Evolutionary conservation across 225 moss, liverwort and hornwort genomes (phyloP), one percentile per base, ranked within the genome.

Genomic region (Polytrichum formosum): DNA sequence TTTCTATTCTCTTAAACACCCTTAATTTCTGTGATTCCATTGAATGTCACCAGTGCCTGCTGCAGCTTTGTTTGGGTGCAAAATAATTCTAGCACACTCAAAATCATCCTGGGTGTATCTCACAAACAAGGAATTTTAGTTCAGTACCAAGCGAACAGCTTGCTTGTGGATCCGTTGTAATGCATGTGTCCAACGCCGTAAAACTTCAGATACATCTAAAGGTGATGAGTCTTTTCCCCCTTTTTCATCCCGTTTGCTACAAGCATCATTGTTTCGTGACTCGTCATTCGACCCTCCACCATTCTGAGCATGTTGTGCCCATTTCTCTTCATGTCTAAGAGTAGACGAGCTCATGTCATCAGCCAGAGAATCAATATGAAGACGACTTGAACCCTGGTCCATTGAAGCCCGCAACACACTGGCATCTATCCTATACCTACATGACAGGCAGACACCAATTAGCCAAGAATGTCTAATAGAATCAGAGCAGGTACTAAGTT

Each of bases 91-190:
- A 20, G 66, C 3, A 46, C 16, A 35, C 27, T 28, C 30, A n/a
- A 29, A 37, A 46, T 46, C 16, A 3, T 46, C 16, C 13, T 46
- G 46, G 46, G 46, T 16, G 13, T 46, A 46, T 16, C 13, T 46
- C 4, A 16, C 13, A 46, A 46, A 46, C 46, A 46, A 46, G 46
- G 13, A 46, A 46, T 13, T 72, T 61, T 30, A 66, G 72, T 67
- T 67, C 55, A 53, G 73, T 84, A 96, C 96, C 81, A 96, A 83
- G 66, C 92, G 89, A 68, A 96, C 85, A 70, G 96, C 89, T 87
- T 96, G 96, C 81, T 92, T 96, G 70, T 96, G 96, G 55, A 96
- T 87, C 71, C 90, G 85, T 65, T 96, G 91, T 71, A 96, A 86
- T 66, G 96, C 93, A 83, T 88, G 86, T 55, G 96, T 96, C 96